Base-by-base conservation (phyloP, 306 rosid genomes). In the Dryas octopetala region DNA sequence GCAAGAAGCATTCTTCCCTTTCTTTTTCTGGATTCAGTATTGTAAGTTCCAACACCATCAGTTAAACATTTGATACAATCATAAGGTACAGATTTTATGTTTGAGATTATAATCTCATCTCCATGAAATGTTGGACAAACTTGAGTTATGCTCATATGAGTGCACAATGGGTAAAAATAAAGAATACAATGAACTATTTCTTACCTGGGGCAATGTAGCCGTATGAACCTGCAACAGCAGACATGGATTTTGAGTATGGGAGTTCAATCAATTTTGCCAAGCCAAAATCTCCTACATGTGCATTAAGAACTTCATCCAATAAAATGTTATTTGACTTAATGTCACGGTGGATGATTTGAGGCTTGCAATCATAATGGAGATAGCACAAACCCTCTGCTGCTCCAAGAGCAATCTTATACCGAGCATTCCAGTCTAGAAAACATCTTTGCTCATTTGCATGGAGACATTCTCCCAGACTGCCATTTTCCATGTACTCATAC, bases 211-310 rank as follows among this genome's bases (percentile, higher is more conserved):
- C 96, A 80, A 91, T 91, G 83, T 91, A 91, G 75, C 96, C 96
- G 74, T 88, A 91, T 82, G 96, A 91, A 70, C 96, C 96, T 17
- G 93, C 96, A 75, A 91, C 96, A 72, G 93, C 87, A 57, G 96
- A 91, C 96, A 91, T 91, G 78, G 96, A 91, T 74, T 88, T 91
- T 44, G 96, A 88, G 72, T 74, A 88, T 3, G 96, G 87, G 57
- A 88, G 76, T 28, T 91, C 96, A 32, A 91, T 82, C 87, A 91
- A 69, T 73, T 91, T 91, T 16, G 96, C 96, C 83, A 91, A 82
- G 74, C 98, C 98, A n/a, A 93, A 93, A 82, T 93, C 97, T 79
- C 98, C 98, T 52, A 93, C 98, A 68, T 86, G 91, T 45, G 97
- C 91, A 74, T 87, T 86, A 67, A 90, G 85, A 26, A 74, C 78